These are phyloP conservation scores for Salix brachista DNA, from an alignment of 345 rosid genomes.

Conservation along the genomic window DNA sequence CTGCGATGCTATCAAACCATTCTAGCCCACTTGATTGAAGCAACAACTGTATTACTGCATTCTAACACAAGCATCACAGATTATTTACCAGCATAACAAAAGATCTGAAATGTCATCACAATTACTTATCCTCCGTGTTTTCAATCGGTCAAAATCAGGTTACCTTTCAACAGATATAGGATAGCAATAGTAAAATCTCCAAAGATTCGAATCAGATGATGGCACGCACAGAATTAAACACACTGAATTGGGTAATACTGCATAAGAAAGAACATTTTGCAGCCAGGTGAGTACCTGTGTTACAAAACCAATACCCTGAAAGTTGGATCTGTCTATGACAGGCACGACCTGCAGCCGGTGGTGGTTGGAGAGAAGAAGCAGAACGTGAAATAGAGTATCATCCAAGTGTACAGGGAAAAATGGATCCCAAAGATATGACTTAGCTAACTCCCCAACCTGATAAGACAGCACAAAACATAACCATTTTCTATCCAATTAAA, in stretches of 20 bases:
- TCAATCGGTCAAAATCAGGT: neutral
- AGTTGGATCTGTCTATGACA: conserved; percentile 14
- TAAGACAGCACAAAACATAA: neutral
- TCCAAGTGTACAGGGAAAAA: conserved; percentile 38
- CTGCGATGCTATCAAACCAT: conserved; percentile 45
- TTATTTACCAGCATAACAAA: neutral
- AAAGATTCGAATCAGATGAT: no score
- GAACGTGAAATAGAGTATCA: conserved; percentile 41
- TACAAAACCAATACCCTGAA: conserved; percentile 28
- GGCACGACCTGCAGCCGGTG: conserved; percentile 35
- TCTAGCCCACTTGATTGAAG: conserved; percentile 44
- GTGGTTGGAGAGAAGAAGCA: conserved; percentile 42
- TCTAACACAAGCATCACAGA: conserved; percentile 13
- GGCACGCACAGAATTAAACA: neutral
- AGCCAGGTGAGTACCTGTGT: conserved; percentile 28
- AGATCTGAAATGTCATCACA: neutral
- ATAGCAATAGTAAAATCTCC: no score
- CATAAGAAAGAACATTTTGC: neutral
- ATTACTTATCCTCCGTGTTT: neutral
- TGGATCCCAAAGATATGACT: conserved; percentile 41
- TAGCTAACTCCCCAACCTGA: conserved; percentile 42
- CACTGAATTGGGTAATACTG: no score
- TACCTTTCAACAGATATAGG: neutral
- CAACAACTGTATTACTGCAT: conserved; percentile 34
- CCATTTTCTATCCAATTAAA: no score